Conservation (phyloP, 306 rosid genomes). For the Medicago lupulina region DNA sequence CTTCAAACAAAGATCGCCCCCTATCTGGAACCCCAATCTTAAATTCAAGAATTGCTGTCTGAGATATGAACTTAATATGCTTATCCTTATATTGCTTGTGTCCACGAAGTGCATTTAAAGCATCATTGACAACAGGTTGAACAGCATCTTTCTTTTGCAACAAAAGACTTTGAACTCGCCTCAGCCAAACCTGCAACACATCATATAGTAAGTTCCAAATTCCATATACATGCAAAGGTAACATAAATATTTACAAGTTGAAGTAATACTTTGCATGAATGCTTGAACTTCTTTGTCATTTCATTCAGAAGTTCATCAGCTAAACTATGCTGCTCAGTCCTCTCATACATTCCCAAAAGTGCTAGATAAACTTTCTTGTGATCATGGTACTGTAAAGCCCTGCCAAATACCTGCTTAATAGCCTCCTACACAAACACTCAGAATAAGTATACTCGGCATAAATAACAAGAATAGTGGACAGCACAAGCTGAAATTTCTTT, state of each 20-base stretch:
- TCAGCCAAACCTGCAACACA: slow-evolving; percentile 81
- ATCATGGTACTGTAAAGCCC: slow-evolving; percentile 82
- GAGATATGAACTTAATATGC: slow-evolving; percentile 80
- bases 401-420: slow-evolving; percentile 72
- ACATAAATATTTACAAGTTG: slow-evolving; percentile 20
- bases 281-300: slow-evolving; percentile 90
- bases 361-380: slow-evolving; percentile 81
- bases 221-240: background rate
- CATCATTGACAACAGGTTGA: slow-evolving; percentile 62
- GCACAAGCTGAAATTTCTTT: slow-evolving; percentile 11
- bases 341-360: slow-evolving; percentile 83
- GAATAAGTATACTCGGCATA: slow-evolving; percentile 28
- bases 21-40: slow-evolving; percentile 83
- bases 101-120: no score
- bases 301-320: slow-evolving; percentile 76
- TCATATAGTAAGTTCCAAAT: slow-evolving; percentile 13
- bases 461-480: slow-evolving; percentile 10
- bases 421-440: slow-evolving; percentile 68
- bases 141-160: slow-evolving; percentile 66
- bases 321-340: slow-evolving; percentile 74
- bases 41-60: slow-evolving; percentile 88
- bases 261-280: slow-evolving; percentile 81
- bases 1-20: slow-evolving; percentile 91
- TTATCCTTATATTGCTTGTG: slow-evolving; percentile 31
- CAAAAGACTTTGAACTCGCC: slow-evolving; percentile 66